A percentile compares a stretch with the other conserved stretches of the same genome.
Conservation (phyloP, 2,329 filamentous ascomycete genomes). For the Neocucurbitaria cava region DNA sequence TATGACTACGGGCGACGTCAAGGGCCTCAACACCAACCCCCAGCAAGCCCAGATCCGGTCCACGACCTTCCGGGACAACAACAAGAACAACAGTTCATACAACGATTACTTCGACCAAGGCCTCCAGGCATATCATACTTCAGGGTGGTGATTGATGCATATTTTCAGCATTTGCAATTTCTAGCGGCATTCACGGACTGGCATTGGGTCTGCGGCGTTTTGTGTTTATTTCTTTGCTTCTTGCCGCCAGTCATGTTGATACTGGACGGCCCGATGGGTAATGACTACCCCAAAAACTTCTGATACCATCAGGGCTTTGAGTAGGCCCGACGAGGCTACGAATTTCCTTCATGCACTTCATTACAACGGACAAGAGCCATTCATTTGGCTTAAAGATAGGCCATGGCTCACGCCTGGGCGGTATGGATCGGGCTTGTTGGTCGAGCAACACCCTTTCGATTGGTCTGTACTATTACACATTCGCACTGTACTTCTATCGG, state of each 20-base stretch:
- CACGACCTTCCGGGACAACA: conserved; percentile 64
- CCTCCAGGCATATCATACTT: conserved; percentile 82
- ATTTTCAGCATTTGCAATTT: conserved; percentile 39
- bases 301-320: conserved; percentile 44
- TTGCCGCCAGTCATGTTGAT: conserved; percentile 19
- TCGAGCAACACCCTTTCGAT: conserved; percentile 29
- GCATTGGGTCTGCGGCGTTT: conserved; percentile 44
- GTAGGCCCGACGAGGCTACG: conserved; percentile 49
- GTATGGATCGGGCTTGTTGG: conserved; percentile 28
- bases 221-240: conserved; percentile 22
- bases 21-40: conserved; percentile 78
- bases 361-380: conserved; percentile 34
- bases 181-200: conserved; percentile 46
- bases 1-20: conserved; percentile 76
- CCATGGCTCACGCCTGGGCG: conserved; percentile 48
- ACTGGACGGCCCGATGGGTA: conserved; percentile 34
- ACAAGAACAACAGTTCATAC: conserved; percentile 75
- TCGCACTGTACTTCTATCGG: conserved; percentile 51
- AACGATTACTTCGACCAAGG: conserved; percentile 76
- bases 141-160: conserved; percentile 72
- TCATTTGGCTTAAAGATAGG: conserved; percentile 39
- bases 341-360: conserved; percentile 43
- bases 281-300: conserved; percentile 43
- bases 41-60: conserved; percentile 54
- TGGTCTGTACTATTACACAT: conserved; percentile 51